Evolutionary conservation across 108 stramenopile species (phyloP).

Genomic region (Conticribra weissflogii): DNA sequence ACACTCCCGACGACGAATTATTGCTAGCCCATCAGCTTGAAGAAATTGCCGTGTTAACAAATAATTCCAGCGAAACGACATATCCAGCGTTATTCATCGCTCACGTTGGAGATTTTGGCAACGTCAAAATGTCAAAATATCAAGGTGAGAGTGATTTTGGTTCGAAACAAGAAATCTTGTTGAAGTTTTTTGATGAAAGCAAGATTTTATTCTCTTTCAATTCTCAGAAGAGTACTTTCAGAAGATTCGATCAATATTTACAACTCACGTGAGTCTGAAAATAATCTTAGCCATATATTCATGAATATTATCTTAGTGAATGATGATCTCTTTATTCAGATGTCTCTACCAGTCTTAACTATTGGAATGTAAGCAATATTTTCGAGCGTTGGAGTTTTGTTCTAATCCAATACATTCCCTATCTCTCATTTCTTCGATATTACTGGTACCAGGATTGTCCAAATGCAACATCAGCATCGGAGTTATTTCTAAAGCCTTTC

Average conservation of each 20-base stretch:
- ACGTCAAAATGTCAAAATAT: too few species aligned
- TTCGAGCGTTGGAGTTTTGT: background rate
- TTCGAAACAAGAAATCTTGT: too few species aligned
- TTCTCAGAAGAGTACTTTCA: background rate
- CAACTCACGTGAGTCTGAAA: constrained; percentile 1
- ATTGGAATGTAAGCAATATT: constrained; percentile 3
- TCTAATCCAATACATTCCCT: background rate
- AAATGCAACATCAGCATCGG: background rate
- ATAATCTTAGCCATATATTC: background rate
- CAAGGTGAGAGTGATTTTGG: too few species aligned
- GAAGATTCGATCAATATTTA: background rate
- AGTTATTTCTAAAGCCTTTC: background rate
- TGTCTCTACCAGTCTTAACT: constrained; percentile 1
- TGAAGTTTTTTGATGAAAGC: too few species aligned
- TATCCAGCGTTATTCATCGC: background rate
- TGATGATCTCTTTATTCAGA: background rate
- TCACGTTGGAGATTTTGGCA: constrained; percentile 6
- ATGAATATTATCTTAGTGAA: background rate
- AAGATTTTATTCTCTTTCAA: too few species aligned
- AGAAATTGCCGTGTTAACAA: background rate
- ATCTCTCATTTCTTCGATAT: background rate
- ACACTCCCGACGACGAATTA: background rate
- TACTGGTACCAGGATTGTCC: constrained; percentile 2
- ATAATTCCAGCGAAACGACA: background rate
- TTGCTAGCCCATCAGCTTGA: background rate